These are phyloP conservation scores for Blastocrithidia nonstop DNA, from an alignment of 208 protist species.

Conservation along the genomic window DNA sequence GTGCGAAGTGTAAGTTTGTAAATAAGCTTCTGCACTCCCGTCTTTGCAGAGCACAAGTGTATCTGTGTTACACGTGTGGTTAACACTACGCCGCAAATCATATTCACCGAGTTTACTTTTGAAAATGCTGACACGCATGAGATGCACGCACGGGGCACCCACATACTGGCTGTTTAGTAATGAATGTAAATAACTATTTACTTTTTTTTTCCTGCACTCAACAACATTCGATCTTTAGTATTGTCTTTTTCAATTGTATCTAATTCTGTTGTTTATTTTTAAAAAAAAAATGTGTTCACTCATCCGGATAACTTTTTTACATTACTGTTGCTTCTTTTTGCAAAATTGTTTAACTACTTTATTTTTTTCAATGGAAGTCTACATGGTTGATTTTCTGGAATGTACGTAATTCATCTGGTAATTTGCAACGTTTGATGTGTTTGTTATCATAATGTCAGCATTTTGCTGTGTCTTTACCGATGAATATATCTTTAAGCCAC, in stretches of 20 bases:
- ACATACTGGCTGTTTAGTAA: constrained; percentile 27
- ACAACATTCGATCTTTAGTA: neutral
- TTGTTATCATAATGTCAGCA: too few relatives aligned
- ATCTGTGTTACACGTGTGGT: constrained; percentile 54
- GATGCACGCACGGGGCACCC: constrained; percentile 58
- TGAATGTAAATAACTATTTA: neutral
- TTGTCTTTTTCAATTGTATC: neutral
- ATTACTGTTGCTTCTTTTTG: constrained; percentile 6
- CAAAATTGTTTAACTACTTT: too few relatives aligned
- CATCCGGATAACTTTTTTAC: neutral
- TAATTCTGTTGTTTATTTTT: constrained; percentile 4
- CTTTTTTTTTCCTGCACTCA: constrained; percentile 8
- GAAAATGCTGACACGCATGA: constrained; percentile 33
- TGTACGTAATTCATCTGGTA: too few relatives aligned
- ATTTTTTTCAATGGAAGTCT: too few relatives aligned
- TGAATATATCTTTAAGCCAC: too few relatives aligned
- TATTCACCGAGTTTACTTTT: constrained; percentile 67
- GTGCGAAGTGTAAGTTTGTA: constrained; percentile 58
- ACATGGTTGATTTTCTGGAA: too few relatives aligned
- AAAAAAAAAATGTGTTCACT: neutral
- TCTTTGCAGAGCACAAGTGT: constrained; percentile 47
- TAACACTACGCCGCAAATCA: constrained; percentile 11
- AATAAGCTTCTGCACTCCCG: constrained; percentile 62
- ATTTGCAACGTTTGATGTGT: too few relatives aligned
- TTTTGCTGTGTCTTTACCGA: too few relatives aligned